phyloP scores from a whole-genome alignment of 2,329 filamentous ascomycete genomes.

The Trichoderma brevicompactum region DNA sequence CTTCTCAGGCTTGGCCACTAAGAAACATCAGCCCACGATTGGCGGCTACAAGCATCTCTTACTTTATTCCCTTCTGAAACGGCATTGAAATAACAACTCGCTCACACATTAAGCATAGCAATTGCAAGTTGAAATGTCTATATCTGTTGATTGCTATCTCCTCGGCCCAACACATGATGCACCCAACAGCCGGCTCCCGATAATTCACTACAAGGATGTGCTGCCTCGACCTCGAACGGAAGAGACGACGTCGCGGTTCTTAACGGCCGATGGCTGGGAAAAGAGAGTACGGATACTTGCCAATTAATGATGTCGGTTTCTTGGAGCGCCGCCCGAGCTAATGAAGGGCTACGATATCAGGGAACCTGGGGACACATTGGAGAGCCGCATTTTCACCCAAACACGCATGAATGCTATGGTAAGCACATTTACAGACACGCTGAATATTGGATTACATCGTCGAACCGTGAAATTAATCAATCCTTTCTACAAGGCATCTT shows the following conservation, averaged over 20 bases:
- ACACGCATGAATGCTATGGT: conserved; percentile 14
- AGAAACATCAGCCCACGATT: no score
- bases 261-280: background rate
- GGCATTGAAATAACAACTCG: no score
- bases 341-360: background rate
- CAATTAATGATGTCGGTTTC: background rate
- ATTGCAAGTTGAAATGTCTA: background rate
- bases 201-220: background rate
- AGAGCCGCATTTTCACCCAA: conserved; percentile 4
- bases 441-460: background rate
- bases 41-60: background rate
- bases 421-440: no score
- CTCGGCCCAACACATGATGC: background rate
- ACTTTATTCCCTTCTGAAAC: background rate
- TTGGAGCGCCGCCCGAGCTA: background rate
- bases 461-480: no score
- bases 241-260: background rate
- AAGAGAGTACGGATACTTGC: background rate
- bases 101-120: background rate
- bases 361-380: conserved; percentile 11
- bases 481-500: background rate
- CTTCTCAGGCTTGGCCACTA: no score
- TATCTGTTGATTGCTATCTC: background rate
- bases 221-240: background rate
- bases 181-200: background rate